Evolutionary conservation across 257 asterid species (phyloP).

Genomic region (Solanum neorickii): DNA sequence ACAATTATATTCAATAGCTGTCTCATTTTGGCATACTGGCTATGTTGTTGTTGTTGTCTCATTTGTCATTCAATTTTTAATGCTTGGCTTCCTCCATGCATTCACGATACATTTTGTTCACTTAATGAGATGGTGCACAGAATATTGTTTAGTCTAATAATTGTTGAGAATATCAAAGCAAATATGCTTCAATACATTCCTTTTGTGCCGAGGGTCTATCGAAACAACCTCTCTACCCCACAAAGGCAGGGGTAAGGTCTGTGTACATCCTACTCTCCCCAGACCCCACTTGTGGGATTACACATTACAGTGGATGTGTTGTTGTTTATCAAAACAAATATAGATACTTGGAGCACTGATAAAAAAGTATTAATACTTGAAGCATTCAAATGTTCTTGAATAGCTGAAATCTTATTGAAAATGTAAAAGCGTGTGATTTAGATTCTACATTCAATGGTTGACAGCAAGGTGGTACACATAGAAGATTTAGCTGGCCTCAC

Average conservation of each 20-base stretch:
- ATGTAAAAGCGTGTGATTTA: neutral
- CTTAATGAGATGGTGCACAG: neutral
- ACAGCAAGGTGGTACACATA: neutral
- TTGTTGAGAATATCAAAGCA: neutral
- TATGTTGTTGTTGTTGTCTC: neutral
- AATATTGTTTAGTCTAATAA: neutral
- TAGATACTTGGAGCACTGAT: neutral
- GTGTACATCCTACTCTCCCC: neutral
- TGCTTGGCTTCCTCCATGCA: neutral
- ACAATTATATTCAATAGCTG: neutral
- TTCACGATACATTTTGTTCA: neutral
- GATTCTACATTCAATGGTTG: neutral
- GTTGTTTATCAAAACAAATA: neutral
- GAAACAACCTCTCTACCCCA: neutral
- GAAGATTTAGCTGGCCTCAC: neutral
- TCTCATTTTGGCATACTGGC: neutral
- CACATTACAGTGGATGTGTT: neutral
- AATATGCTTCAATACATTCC: neutral
- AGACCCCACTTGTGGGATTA: neutral
- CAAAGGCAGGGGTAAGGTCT: neutral
- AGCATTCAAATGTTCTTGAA: neutral
- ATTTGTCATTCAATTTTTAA: neutral
- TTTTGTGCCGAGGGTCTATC: neutral
- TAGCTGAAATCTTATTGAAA: neutral
- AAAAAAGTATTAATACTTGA: neutral